These are phyloP conservation scores for Pythium angustatum DNA, from an alignment of 352 stramenopile species.

Conservation along the genomic window DNA sequence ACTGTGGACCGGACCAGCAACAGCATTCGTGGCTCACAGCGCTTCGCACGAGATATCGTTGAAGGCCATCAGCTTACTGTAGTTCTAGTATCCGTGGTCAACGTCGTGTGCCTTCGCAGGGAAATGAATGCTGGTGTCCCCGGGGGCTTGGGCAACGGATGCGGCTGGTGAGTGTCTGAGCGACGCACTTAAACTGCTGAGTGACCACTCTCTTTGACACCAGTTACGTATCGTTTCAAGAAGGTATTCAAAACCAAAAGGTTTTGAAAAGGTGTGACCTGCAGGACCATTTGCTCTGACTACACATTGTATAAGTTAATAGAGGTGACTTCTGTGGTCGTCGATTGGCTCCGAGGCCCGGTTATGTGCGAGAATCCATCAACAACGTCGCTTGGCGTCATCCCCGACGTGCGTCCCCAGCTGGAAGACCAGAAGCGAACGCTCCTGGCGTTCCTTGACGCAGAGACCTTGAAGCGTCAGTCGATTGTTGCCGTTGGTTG, in stretches of 20 bases:
- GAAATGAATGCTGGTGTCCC: not conserved
- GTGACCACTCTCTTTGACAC: too few relatives aligned
- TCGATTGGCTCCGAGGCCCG: not conserved
- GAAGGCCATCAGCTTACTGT: not conserved
- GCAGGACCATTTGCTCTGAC: too few relatives aligned
- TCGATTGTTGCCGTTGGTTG: not conserved
- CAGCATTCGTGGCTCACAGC: too few relatives aligned
- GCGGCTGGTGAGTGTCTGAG: not conserved
- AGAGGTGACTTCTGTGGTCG: too few relatives aligned
- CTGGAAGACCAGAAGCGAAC: not conserved
- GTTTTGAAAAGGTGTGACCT: too few relatives aligned
- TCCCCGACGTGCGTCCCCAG: not conserved
- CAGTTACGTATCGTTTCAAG: too few relatives aligned
- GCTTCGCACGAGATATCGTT: not conserved
- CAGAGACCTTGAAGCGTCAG: not conserved
- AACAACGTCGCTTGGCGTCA: not conserved
- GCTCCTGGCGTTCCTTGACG: not conserved
- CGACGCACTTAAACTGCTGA: too few relatives aligned
- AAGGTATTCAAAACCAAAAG: too few relatives aligned
- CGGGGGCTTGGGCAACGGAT: not conserved
- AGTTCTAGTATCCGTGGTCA: too few relatives aligned
- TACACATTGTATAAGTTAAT: too few relatives aligned
- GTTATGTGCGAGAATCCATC: not conserved
- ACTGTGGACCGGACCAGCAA: not conserved
- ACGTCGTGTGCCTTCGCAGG: too few relatives aligned